phyloP scores from a whole-genome alignment of 139 green algal species.

The Chlamydomonas schloesseri region DNA sequence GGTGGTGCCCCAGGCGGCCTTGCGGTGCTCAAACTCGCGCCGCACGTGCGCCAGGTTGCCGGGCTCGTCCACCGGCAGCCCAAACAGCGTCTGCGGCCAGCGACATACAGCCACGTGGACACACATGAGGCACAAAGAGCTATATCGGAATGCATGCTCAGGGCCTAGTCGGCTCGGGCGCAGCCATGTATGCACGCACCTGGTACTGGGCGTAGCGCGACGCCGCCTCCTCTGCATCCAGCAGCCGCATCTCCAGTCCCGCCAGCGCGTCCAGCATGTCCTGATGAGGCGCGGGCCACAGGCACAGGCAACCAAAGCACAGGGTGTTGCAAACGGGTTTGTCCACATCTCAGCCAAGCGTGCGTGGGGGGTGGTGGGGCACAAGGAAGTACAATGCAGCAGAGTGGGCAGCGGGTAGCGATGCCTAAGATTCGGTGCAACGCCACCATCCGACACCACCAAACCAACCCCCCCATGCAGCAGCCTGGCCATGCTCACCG shows the following conservation, averaged over 20 bases:
- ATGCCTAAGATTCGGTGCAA: too few relatives aligned
- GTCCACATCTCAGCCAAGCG: too few relatives aligned
- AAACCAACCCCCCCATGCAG: neutral
- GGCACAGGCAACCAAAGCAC: neutral
- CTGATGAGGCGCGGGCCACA: too few relatives aligned
- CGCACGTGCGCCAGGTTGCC: conserved; percentile 51
- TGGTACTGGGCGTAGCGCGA: conserved; percentile 38
- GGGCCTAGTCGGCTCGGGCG: too few relatives aligned
- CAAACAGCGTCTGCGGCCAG: conserved; percentile 23
- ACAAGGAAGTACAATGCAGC: too few relatives aligned
- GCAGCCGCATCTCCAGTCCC: conserved; percentile 37
- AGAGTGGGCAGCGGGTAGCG: too few relatives aligned
- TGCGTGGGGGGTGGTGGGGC: too few relatives aligned
- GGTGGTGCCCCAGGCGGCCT: conserved; percentile 47
- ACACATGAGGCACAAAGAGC: too few relatives aligned
- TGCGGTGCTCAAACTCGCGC: conserved; percentile 55
- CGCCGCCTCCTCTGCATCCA: conserved; percentile 44
- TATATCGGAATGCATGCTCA: too few relatives aligned
- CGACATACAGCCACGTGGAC: too few relatives aligned
- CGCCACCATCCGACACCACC: too few relatives aligned
- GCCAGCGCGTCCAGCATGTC: conserved; percentile 44
- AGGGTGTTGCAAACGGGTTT: neutral
- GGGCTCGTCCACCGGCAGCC: conserved; percentile 43
- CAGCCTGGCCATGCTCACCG: neutral
- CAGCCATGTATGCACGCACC: too few relatives aligned